Percentiles rank a stretch among this genome's conserved stretches.
phyloP scores from a whole-genome alignment of 2,329 filamentous ascomycete species.

The Sporothrix humicola region DNA sequence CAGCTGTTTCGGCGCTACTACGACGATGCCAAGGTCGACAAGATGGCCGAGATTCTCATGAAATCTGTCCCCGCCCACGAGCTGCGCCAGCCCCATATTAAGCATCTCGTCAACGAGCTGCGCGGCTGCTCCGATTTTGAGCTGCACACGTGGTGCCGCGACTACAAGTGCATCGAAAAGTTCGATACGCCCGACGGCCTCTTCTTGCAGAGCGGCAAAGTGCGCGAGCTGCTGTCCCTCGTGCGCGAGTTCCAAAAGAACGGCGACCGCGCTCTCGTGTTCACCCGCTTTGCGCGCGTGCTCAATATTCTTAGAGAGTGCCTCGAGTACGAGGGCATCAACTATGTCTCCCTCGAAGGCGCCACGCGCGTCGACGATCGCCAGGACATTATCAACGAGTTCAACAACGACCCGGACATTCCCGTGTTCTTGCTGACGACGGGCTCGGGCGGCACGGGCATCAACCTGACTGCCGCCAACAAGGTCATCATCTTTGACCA shows the following conservation, averaged over 20 bases:
- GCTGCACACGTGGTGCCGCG: constrained; percentile 68
- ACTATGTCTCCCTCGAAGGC: constrained; percentile 86
- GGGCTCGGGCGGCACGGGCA: constrained; percentile 92
- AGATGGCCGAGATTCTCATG: constrained; percentile 75
- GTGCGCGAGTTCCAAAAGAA: constrained; percentile 74
- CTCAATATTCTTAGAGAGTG: constrained; percentile 89
- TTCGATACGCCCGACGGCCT: constrained; percentile 61
- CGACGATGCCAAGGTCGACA: constrained; percentile 71
- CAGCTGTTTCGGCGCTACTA: constrained; percentile 85
- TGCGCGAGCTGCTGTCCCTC: constrained; percentile 78
- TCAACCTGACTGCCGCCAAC: constrained; percentile 94
- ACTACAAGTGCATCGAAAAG: constrained; percentile 60
- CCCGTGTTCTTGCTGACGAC: constrained; percentile 93
- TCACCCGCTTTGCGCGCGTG: constrained; percentile 90
- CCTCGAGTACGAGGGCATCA: constrained; percentile 72
- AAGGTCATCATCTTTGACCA: constrained; percentile 98
- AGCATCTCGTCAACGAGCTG: constrained; percentile 62
- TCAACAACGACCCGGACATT: constrained; percentile 75
- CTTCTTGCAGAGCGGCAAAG: constrained; percentile 76
- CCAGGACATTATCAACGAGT: constrained; percentile 86
- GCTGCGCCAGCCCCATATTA: constrained; percentile 57
- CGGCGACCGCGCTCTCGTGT: constrained; percentile 86
- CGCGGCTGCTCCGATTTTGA: constrained; percentile 67
- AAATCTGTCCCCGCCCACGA: constrained; percentile 66
- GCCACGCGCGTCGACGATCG: constrained; percentile 80